Conservation (phyloP, 23 red algal species). For the Chondrus crispus region DNA sequence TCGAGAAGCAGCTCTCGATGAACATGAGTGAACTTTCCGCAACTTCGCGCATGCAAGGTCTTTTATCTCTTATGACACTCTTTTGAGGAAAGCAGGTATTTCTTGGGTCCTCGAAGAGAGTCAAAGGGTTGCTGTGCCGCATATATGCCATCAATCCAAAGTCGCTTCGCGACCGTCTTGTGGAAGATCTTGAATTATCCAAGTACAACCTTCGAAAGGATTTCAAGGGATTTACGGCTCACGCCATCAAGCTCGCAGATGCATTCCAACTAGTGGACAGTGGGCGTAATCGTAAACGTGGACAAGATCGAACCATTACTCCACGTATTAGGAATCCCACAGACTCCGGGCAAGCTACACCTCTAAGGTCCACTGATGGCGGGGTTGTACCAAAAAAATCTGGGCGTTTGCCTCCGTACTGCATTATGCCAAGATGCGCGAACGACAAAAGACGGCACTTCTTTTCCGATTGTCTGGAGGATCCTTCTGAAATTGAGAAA, state of each 20-base stretch:
- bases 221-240: not conserved
- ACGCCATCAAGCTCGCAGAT: not conserved
- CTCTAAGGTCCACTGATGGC: no score
- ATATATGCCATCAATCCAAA: not conserved
- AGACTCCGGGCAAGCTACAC: no score
- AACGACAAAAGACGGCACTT: no score
- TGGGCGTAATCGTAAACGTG: no score
- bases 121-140: not conserved
- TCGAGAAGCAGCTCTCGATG: not conserved
- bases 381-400: no score
- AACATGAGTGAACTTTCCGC: not conserved
- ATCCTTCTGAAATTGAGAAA: no score
- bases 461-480: no score
- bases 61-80: not conserved
- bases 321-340: no score
- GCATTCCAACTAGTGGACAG: not conserved
- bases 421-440: no score
- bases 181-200: not conserved
- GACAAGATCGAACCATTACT: no score
- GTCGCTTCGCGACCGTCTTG: not conserved
- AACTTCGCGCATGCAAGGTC: not conserved
- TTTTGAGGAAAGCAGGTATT: not conserved
- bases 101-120: not conserved
- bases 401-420: no score
- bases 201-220: not conserved